Conservation (phyloP, 257 asterid species). For the Sherardia arvensis region DNA sequence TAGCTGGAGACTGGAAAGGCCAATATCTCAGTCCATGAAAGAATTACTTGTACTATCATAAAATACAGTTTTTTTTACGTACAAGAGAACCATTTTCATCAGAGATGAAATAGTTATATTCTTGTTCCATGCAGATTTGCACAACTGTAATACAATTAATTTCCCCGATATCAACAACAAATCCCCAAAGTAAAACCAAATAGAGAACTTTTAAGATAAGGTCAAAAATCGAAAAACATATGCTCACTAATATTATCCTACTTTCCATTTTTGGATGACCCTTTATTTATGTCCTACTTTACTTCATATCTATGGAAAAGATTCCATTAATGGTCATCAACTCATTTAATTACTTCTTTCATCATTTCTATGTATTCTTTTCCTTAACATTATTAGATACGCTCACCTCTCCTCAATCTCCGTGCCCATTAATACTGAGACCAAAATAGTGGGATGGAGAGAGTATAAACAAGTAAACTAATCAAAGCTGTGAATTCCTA, state of each 20-base stretch:
- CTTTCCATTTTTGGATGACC: not conserved
- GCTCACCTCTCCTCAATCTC: not conserved
- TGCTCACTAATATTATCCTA: not conserved
- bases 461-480: not conserved
- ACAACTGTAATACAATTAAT: not conserved
- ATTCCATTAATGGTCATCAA: not conserved
- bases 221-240: too few relatives aligned
- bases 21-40: slow-evolving; percentile 1
- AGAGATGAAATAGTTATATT: not conserved
- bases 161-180: not conserved
- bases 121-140: not conserved
- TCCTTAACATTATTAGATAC: not conserved
- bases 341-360: not conserved
- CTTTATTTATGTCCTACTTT: not conserved
- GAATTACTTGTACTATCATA: too few relatives aligned
- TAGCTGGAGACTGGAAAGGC: not conserved
- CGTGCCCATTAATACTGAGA: not conserved
- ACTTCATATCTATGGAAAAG: not conserved
- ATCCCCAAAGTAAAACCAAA: not conserved
- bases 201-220: not conserved
- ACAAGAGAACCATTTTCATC: not conserved
- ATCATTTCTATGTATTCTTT: not conserved
- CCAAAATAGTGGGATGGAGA: too few relatives aligned
- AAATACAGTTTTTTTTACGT: too few relatives aligned
- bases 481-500: not conserved